Conservation (phyloP, 345 rosid species). For the Cardamine resedifolia region DNA sequence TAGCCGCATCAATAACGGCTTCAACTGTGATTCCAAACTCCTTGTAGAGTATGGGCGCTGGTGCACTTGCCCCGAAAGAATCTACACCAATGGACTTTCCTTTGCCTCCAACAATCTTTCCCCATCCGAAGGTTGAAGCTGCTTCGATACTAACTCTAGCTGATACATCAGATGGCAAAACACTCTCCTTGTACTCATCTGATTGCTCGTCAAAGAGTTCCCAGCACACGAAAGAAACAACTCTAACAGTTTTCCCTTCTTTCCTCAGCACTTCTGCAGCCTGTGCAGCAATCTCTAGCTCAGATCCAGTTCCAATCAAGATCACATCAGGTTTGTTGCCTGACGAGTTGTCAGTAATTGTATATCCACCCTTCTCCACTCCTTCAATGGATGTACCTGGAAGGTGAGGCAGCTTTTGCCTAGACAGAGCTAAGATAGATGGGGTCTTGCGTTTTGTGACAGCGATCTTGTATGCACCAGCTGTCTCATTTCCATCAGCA, state of each 20-base stretch:
- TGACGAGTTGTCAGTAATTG: constrained; percentile 78
- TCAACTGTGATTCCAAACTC: constrained; percentile 76
- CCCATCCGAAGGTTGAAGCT: constrained; percentile 87
- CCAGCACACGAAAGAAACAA: constrained; percentile 89
- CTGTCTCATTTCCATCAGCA: constrained; percentile 97
- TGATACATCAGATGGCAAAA: constrained; percentile 63
- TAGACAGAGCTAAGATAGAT: constrained; percentile 81
- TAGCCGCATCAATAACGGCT: constrained; percentile 76
- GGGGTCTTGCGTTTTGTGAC: constrained; percentile 77
- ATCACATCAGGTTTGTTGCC: constrained; percentile 92
- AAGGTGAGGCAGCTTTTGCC: constrained; percentile 91
- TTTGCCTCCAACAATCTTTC: constrained; percentile 62
- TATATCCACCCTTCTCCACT: constrained; percentile 90
- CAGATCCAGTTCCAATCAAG: constrained; percentile 95
- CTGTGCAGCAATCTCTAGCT: constrained; percentile 81
- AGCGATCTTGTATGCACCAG: constrained; percentile 93
- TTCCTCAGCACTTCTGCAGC: constrained; percentile 77
- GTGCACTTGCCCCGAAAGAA: constrained; percentile 85
- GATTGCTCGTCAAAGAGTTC: constrained; percentile 77
- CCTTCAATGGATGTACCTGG: constrained; percentile 89
- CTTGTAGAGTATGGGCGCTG: constrained; percentile 70
- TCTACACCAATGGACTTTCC: constrained; percentile 84
- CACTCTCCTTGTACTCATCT: constrained; percentile 79
- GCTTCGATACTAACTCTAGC: constrained; percentile 92
- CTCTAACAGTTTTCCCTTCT: constrained; percentile 94